A percentile compares a stretch with the other conserved stretches of the same genome.
These are phyloP conservation scores for Gillenia trifoliata DNA, from an alignment of 306 rosid species.

Conservation along the genomic window DNA sequence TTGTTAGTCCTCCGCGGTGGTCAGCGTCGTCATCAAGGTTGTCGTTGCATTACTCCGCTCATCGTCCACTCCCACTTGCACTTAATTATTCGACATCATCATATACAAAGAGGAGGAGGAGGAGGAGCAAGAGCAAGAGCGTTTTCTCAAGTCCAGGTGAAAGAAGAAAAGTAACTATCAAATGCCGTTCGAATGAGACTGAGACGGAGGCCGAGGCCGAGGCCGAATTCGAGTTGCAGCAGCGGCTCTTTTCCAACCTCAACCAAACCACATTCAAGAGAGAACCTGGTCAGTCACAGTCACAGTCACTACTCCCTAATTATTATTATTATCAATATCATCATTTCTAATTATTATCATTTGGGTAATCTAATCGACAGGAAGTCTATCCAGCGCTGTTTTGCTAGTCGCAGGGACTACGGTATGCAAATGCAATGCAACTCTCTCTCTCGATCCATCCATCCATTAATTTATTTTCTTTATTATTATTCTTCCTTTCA, in stretches of 20 bases:
- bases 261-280: constrained; percentile 64
- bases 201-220: neutral
- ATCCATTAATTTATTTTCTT: too few species aligned
- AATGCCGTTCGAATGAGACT: constrained; percentile 24
- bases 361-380: constrained; percentile 24
- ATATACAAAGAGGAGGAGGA: neutral
- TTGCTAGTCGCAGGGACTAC: constrained; percentile 72
- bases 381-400: constrained; percentile 66
- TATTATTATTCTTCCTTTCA: too few species aligned
- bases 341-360: neutral
- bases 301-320: neutral
- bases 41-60: neutral
- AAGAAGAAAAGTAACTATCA: constrained; percentile 12
- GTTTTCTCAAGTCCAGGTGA: constrained; percentile 4
- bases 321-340: neutral
- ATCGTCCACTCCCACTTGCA: neutral
- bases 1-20: neutral
- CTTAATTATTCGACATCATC: too few species aligned
- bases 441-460: too few species aligned
- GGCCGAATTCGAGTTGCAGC: constrained; percentile 32
- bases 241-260: constrained; percentile 61
- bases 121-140: neutral
- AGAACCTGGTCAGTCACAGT: constrained; percentile 58
- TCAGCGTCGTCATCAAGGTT: neutral
- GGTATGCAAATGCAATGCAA: constrained; percentile 30